Evolutionary conservation across 148 eudicot species (phyloP).

Genomic region (Vaccinium corymbosum): DNA sequence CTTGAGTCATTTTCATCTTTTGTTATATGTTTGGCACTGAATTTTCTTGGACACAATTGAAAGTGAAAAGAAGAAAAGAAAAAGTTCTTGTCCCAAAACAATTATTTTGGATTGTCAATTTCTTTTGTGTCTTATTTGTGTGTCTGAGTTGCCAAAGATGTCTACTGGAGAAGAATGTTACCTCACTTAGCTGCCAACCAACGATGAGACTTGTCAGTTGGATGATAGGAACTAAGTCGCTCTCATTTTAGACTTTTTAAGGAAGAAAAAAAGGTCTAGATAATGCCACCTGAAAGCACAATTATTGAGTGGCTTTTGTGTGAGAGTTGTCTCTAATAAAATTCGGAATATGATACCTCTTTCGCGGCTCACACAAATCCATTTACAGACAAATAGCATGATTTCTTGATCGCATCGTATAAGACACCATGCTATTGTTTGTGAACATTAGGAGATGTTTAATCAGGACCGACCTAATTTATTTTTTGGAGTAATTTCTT

Average conservation of each 20-base stretch:
- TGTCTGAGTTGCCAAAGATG: not conserved
- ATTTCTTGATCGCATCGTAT: too few relatives aligned
- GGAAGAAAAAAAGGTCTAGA: not conserved
- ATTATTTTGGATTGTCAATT: not conserved
- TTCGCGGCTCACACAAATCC: too few relatives aligned
- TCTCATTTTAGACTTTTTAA: not conserved
- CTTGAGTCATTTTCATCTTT: constrained; percentile 1
- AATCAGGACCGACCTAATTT: too few relatives aligned
- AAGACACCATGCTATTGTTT: too few relatives aligned
- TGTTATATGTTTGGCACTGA: not conserved
- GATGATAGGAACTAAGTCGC: not conserved
- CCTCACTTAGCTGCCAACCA: not conserved
- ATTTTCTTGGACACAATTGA: not conserved
- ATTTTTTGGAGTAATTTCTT: too few relatives aligned
- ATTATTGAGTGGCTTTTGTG: too few relatives aligned
- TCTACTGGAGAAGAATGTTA: not conserved
- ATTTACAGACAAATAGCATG: too few relatives aligned
- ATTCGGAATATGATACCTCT: too few relatives aligned
- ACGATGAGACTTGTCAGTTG: not conserved
- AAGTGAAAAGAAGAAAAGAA: constrained; percentile 3
- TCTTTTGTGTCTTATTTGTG: not conserved
- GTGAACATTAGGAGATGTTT: too few relatives aligned
- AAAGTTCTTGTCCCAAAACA: constrained; percentile 4
- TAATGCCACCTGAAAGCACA: too few relatives aligned
- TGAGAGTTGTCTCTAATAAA: too few relatives aligned